Evolutionary conservation across 1,284 basidiomycete species (phyloP), one percentile per base, ranked within the genome.

Genomic region (Malassezia japonica): DNA sequence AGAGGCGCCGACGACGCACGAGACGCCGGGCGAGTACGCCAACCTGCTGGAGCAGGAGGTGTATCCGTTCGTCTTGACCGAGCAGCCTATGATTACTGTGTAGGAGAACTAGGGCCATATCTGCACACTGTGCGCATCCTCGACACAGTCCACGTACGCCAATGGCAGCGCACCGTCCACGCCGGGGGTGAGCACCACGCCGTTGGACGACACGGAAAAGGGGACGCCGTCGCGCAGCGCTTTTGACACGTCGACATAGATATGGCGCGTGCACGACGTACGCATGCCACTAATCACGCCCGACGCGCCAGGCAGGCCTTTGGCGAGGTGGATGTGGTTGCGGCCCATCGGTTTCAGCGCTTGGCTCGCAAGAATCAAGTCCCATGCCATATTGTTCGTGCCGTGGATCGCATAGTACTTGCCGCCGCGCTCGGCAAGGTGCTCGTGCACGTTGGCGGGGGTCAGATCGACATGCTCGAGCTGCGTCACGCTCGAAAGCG

Each of bases 301-400:
- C 2, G 66, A 46, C 6, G 84, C 76, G 41, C 82, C 82, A 1
- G 70, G 67, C 9, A 74, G 60, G 3, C 77, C 78, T 72, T 85
- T 82, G 0, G 89, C 87, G 10, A 91, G 78, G 69, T 92, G 89
- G 42, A 92, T 84, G 65, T 92, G 87, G 59, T 87, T 89, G 23
- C 88, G 79, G 13, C 74, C 78, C 88, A 90, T 91, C 56, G 79
- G 82, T n/a, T 83, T 86, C 13, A 92, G 74, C 0, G 87, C 88
- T 61, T 83, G 61, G 1, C 76, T 24, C 74, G 48, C 46, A 1
- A 50, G 40, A 37, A 72, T 72, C 23, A 31, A 7, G 3, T 58
- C 48, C 64, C 62, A 71, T 75, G 38, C 79, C 82, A 85, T 56
- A 13, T 54, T 41, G 13, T 48, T 57, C 2, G 70, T 72, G 16